These are phyloP conservation scores for Cupressus sempervirens DNA, from an alignment of 75 land plant genomes.

Conservation along the genomic window DNA sequence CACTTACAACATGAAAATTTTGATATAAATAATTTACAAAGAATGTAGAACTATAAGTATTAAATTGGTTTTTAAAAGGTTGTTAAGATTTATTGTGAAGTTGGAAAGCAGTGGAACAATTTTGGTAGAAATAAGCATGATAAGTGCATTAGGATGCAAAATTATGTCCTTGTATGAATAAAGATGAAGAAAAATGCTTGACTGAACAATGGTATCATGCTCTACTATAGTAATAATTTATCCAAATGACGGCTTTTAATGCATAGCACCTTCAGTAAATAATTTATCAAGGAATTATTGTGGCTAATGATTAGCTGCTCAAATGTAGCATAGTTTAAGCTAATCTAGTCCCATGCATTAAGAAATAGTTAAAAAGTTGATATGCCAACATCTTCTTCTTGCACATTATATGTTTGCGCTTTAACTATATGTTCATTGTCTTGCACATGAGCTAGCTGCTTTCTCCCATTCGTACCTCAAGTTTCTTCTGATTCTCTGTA, in stretches of 20 bases:
- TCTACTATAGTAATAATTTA: background rate
- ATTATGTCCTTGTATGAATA: too few relatives aligned
- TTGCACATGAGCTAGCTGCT: background rate
- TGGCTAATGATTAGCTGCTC: background rate
- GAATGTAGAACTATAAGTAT: too few relatives aligned
- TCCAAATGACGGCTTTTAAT: background rate
- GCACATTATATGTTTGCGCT: background rate
- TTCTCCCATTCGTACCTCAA: slow-evolving; percentile 10
- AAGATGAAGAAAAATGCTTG: too few relatives aligned
- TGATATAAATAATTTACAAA: too few relatives aligned
- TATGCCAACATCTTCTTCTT: slow-evolving; percentile 2
- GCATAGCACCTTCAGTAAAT: background rate
- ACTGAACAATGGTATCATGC: too few relatives aligned
- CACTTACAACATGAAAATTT: too few relatives aligned
- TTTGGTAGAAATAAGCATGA: too few relatives aligned
- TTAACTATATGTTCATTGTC: background rate
- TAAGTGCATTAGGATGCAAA: too few relatives aligned
- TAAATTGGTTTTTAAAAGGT: too few relatives aligned
- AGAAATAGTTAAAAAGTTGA: slow-evolving; percentile 3
- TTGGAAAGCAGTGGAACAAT: too few relatives aligned
- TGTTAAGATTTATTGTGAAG: too few relatives aligned
- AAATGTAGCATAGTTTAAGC: background rate
- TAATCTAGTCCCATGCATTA: background rate
- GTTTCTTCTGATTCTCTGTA: slow-evolving; percentile 8
- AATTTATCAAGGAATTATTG: background rate